A percentile compares a stretch with the other conserved stretches of the same genome.
Conservation (phyloP, 208 protist genomes). For the Leishmania aethiopica region DNA sequence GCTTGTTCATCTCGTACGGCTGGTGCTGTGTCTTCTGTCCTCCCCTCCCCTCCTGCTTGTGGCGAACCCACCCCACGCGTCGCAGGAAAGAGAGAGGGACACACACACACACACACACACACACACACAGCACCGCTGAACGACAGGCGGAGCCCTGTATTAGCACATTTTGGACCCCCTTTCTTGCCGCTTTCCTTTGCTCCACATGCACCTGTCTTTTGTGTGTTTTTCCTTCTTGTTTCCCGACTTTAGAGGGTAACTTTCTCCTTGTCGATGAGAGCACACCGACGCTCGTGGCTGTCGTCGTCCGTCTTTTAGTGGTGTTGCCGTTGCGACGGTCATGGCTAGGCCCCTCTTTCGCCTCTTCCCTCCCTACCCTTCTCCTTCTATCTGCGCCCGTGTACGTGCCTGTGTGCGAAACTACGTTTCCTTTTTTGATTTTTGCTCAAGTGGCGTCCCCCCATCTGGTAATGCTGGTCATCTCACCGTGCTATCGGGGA, state of each 20-base stretch:
- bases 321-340: background rate
- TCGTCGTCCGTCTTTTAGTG: background rate
- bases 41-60: background rate
- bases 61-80: too few species aligned
- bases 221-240: background rate
- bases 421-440: background rate
- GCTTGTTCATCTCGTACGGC: too few species aligned
- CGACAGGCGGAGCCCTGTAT: background rate
- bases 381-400: background rate
- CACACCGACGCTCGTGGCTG: background rate
- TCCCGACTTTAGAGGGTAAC: background rate
- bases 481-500: background rate
- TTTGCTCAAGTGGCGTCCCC: background rate
- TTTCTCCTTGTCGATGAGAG: background rate
- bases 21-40: background rate
- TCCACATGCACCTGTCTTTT: background rate
- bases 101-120: background rate
- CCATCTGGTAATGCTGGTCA: background rate
- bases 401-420: background rate
- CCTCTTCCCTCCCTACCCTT: background rate
- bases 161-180: background rate
- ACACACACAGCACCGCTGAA: background rate
- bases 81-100: background rate
- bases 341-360: background rate
- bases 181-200: background rate